Base-by-base conservation (phyloP, 176 grass and related monocot genomes). In the Cenchrus americanus region DNA sequence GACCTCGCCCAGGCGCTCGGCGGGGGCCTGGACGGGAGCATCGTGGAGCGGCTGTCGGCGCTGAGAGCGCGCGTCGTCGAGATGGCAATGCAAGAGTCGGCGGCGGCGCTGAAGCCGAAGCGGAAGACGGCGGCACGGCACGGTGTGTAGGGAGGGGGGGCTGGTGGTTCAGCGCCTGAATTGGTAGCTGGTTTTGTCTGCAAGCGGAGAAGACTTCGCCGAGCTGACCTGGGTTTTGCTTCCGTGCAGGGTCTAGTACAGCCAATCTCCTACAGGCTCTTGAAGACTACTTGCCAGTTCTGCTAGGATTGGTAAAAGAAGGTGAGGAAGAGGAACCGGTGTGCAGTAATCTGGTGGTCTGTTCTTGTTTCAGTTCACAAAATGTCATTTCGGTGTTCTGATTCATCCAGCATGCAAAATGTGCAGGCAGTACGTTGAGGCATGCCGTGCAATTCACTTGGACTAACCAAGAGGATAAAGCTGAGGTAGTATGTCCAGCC, bases 381-480 rank as follows among this genome's bases (percentile, higher is more conserved):
- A 57, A 2, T 62, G 17, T 42, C 34, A 37, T 37, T 71, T 13
- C 47, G 34, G 34, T 32, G 12, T 63, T 30, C 18, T 47, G 10
- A 46, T 71, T 77, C 18, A 22, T 11, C 37, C 0, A 26, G 40
- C 3, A 14, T 66, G 55, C 7, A 17, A 76, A 85, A 54, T 77
- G 21, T 86, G 75, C 82, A 97, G 95, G 89, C 42, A 58, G 83
- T 47, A 15, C 72, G 52, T 63, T 89, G 85, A 88, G 89, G 81
- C 37, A 95, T 73, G 73, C 80, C 43, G 80, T 98, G 60, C 77
- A 84, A 32, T 98, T 95, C 78, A 83, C 85, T 21, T 98, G 96
- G 96, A 66, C 87, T 78, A 98, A 98, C 85, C 96, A 94, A 71
- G 93, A 98, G 65, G 96, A 98, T 34, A 85, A 83, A 83, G 84